Conservation (phyloP, 345 rosid species). For the Melaleuca quinquenervia region DNA sequence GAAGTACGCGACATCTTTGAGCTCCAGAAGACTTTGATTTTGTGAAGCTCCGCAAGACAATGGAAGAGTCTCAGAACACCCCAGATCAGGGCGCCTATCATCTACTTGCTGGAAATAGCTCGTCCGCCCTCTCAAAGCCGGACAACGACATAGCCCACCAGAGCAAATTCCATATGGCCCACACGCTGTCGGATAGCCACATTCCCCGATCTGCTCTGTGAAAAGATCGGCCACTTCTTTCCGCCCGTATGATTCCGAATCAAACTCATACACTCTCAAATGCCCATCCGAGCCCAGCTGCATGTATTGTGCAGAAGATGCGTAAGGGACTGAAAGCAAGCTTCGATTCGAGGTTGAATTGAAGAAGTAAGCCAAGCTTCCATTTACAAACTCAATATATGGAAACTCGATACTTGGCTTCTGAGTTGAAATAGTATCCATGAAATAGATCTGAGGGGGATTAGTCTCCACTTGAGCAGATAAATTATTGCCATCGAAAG, state of each 20-base stretch:
- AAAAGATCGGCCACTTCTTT: neutral
- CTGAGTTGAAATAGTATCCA: neutral
- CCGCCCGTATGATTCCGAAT: neutral
- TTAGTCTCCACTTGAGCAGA: constrained; percentile 2
- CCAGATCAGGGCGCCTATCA: constrained; percentile 1
- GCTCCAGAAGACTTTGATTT: constrained; percentile 7
- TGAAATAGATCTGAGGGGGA: neutral
- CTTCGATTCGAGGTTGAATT: neutral
- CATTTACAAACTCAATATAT: neutral
- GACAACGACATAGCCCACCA: constrained; percentile 9
- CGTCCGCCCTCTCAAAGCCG: neutral
- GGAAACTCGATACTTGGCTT: neutral
- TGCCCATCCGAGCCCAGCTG: constrained; percentile 13
- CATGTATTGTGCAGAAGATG: neutral
- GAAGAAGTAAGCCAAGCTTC: neutral
- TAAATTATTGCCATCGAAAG: neutral
- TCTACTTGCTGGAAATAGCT: constrained; percentile 6
- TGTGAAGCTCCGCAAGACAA: constrained; percentile 9
- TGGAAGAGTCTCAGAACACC: constrained; percentile 9
- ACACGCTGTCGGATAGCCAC: constrained; percentile 17
- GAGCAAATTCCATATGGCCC: constrained; percentile 25
- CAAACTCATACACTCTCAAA: constrained; percentile 1
- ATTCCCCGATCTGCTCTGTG: neutral
- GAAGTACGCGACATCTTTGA: constrained; percentile 4
- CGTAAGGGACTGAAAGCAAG: neutral